Percentiles rank a stretch among this genome's conserved stretches.
phyloP scores from a whole-genome alignment of 2,329 filamentous ascomycete genomes.

The Coniochaeta sp. region DNA sequence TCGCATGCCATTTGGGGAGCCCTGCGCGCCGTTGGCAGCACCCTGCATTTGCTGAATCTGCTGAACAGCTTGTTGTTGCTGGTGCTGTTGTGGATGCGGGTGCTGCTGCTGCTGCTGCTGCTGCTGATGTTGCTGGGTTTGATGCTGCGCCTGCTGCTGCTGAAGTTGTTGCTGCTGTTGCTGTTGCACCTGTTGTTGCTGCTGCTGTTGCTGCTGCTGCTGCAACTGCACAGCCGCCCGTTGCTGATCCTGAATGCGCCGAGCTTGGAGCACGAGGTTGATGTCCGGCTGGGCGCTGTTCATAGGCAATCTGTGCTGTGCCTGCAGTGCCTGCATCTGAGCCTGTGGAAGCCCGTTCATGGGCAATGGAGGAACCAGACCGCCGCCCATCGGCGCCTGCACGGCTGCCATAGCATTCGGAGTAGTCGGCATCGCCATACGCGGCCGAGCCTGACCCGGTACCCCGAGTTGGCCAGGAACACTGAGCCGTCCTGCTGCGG shows the following conservation, averaged over 20 bases:
- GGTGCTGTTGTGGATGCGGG: constrained; percentile 20
- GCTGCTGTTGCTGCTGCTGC: constrained; percentile 21
- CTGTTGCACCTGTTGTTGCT: constrained; percentile 15
- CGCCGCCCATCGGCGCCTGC: constrained; percentile 41
- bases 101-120: constrained; percentile 18
- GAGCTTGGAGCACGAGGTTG: constrained; percentile 54
- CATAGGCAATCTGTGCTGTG: constrained; percentile 54
- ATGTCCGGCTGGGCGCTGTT: constrained; percentile 39
- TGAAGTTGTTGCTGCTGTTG: constrained; percentile 27
- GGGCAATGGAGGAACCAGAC: constrained; percentile 46
- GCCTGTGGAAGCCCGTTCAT: constrained; percentile 63
- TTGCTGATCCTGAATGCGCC: constrained; percentile 61
- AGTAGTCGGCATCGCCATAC: constrained; percentile 48
- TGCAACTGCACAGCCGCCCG: constrained; percentile 27
- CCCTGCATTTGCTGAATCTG: constrained; percentile 27
- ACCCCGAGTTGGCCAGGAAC: constrained; percentile 37
- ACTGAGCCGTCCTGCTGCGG: constrained; percentile 31
- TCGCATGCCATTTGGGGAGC: constrained; percentile 22
- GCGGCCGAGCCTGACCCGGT: constrained; percentile 38
- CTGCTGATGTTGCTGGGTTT: constrained; percentile 22
- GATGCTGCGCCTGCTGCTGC: constrained; percentile 27
- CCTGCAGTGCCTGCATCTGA: constrained; percentile 56
- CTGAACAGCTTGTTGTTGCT: constrained; percentile 27
- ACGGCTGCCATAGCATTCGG: constrained; percentile 42
- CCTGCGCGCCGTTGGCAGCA: constrained; percentile 22